Evolutionary conservation across 208 protist species (phyloP).

Genomic region (Angomonas deanei): DNA sequence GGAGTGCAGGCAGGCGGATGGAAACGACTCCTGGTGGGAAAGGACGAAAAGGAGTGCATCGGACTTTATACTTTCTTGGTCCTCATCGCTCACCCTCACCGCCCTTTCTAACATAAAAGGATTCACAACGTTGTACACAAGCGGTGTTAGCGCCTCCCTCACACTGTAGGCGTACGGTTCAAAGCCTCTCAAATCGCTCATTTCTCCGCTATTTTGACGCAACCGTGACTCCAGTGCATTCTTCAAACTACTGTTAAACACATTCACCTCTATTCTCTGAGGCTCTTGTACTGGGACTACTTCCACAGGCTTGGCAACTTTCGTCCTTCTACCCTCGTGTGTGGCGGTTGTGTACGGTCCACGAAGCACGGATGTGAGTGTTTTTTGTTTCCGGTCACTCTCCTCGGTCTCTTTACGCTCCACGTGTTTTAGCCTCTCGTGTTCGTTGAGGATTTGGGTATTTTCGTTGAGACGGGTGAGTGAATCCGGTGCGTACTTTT

Average conservation of each 20-base stretch:
- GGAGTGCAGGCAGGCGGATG: conserved; percentile 21
- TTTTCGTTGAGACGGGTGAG: conserved; percentile 28
- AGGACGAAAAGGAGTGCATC: conserved; percentile 59
- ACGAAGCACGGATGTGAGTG: conserved; percentile 12
- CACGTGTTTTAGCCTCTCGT: conserved; percentile 33
- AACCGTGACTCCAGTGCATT: conserved; percentile 19
- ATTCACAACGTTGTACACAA: conserved; percentile 46
- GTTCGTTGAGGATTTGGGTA: conserved; percentile 47
- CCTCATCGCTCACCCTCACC: conserved; percentile 20
- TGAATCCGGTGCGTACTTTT: conserved; percentile 56
- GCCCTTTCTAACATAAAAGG: too few relatives aligned
- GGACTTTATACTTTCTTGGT: conserved; percentile 19
- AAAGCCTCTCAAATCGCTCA: conserved; percentile 35
- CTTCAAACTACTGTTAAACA: conserved; percentile 27
- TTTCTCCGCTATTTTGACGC: conserved; percentile 9
- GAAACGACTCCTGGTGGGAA: conserved; percentile 39
- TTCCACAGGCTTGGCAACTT: background rate
- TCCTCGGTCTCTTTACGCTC: background rate
- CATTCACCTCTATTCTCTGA: conserved; percentile 20
- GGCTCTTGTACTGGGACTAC: background rate
- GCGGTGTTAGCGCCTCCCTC: conserved; percentile 33
- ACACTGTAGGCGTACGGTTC: conserved; percentile 31
- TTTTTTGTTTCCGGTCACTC: background rate
- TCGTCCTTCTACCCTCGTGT: background rate
- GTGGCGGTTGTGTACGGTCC: conserved; percentile 7